Percentiles rank a stretch among this genome's conserved stretches.
These are phyloP conservation scores for Podila clonocystis DNA, from an alignment of 192 early-diverging fungal species.

Conservation along the genomic window DNA sequence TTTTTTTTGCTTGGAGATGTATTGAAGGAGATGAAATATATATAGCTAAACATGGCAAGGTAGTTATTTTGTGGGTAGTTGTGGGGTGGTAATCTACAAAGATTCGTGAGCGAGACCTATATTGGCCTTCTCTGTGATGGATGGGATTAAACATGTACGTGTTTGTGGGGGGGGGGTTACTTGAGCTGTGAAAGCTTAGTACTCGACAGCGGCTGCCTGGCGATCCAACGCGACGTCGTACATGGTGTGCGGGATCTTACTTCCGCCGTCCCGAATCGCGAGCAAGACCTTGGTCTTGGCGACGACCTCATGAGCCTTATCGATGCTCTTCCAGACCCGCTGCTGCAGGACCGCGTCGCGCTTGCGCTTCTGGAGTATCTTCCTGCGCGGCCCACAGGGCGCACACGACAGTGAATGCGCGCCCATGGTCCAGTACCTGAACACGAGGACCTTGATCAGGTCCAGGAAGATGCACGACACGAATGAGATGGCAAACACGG, in stretches of 20 bases:
- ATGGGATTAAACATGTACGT: too few species aligned
- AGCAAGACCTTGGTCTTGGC: conserved; percentile 29
- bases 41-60: too few species aligned
- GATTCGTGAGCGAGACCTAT: too few species aligned
- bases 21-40: too few species aligned
- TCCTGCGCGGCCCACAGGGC: conserved; percentile 30
- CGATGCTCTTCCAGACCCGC: conserved; percentile 28
- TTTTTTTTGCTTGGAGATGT: too few species aligned
- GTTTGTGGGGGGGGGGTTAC: too few species aligned
- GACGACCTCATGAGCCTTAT: conserved; percentile 15
- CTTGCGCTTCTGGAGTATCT: conserved; percentile 22
- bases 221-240: conserved; percentile 42
- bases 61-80: too few species aligned
- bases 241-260: conserved; percentile 18
- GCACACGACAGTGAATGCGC: conserved; percentile 28
- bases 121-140: too few species aligned
- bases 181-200: not conserved
- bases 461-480: conserved; percentile 70
- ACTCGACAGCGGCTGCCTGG: conserved; percentile 1
- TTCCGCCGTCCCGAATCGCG: conserved; percentile 24
- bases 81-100: too few species aligned
- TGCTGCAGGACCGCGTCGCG: conserved; percentile 5
- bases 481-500: conserved; percentile 64
- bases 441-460: conserved; percentile 68
- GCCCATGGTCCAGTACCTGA: conserved; percentile 25